Evolutionary conservation across 139 green algal species (phyloP).

Genomic region (Chlorella sp.): DNA sequence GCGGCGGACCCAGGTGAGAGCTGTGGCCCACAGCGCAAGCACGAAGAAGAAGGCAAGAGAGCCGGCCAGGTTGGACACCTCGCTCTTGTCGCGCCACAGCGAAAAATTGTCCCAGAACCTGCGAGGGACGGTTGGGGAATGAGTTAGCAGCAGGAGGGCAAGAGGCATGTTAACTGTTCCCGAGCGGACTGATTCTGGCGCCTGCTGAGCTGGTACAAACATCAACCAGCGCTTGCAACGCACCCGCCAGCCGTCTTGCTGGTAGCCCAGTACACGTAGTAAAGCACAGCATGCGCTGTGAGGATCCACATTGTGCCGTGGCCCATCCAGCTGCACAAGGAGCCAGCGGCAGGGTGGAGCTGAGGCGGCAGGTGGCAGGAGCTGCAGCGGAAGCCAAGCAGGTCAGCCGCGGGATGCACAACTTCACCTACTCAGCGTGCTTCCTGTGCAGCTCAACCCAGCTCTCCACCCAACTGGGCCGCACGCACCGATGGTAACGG

Average conservation of each 20-base stretch:
- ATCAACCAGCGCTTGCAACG: too few relatives aligned
- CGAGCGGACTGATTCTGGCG: too few relatives aligned
- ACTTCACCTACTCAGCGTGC: too few relatives aligned
- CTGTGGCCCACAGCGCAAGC: slow-evolving; percentile 30
- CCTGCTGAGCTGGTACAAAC: not conserved
- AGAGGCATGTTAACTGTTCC: too few relatives aligned
- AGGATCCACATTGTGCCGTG: slow-evolving; percentile 49
- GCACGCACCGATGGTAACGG: slow-evolving; percentile 34
- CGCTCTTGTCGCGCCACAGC: not conserved
- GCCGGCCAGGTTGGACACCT: slow-evolving; percentile 37
- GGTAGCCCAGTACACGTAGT: slow-evolving; percentile 51
- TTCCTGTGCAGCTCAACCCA: too few relatives aligned
- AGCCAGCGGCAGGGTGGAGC: not conserved
- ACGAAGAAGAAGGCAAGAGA: slow-evolving; percentile 26
- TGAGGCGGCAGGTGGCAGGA: not conserved
- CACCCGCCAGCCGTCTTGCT: not conserved
- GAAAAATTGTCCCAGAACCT: slow-evolving; percentile 30
- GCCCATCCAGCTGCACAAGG: slow-evolving; percentile 43
- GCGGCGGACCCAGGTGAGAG: slow-evolving; percentile 7
- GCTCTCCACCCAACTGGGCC: not conserved
- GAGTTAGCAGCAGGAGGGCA: not conserved
- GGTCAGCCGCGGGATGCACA: not conserved
- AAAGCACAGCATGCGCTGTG: slow-evolving; percentile 35
- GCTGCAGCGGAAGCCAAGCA: not conserved
- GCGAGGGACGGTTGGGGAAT: not conserved